Conservation (phyloP, 129 eudicot species). For the Logfia minima region DNA sequence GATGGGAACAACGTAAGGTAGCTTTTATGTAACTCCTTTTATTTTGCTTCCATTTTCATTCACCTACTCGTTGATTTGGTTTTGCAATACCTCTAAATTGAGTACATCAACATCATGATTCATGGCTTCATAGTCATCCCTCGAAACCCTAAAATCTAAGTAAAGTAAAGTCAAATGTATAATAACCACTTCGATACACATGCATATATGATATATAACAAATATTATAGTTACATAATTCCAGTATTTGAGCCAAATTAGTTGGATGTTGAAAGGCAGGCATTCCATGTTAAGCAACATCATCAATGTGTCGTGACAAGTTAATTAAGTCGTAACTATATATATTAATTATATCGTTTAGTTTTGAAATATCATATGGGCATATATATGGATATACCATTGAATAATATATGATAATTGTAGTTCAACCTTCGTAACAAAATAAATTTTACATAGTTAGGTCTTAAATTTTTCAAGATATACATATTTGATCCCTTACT, state of each 20-base stretch:
- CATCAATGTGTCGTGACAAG: neutral
- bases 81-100: constrained; percentile 19
- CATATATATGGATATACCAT: no score
- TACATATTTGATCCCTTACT: no score
- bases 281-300: constrained; percentile 1
- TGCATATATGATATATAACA: neutral
- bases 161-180: constrained; percentile 1
- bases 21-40: constrained; percentile 27
- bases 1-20: constrained; percentile 23
- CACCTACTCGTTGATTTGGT: constrained; percentile 29
- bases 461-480: no score
- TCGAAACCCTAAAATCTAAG: constrained; percentile 8
- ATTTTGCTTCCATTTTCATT: constrained; percentile 36
- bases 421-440: no score
- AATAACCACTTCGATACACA: neutral
- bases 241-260: neutral
- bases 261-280: neutral
- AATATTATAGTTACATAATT: neutral
- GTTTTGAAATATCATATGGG: no score
- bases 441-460: no score
- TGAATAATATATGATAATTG: no score
- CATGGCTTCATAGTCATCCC: constrained; percentile 9
- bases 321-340: neutral
- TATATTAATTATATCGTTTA: no score
- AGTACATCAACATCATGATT: constrained; percentile 26